Evolutionary conservation across 2,329 filamentous ascomycete genomes (phyloP).

Genomic region (Exophiala sp.): DNA sequence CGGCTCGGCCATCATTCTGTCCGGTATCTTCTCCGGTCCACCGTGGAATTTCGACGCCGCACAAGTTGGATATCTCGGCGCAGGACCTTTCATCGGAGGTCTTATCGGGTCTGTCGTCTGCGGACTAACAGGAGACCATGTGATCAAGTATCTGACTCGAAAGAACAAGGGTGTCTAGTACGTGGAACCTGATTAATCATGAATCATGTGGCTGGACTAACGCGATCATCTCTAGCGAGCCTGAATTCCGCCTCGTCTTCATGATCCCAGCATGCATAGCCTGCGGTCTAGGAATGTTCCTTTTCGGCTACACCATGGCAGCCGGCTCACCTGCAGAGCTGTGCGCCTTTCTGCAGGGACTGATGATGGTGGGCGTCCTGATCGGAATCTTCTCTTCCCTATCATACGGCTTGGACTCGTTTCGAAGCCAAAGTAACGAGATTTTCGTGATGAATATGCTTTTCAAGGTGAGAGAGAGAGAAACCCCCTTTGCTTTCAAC

Average conservation of each 20-base stretch:
- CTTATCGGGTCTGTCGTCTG: slow-evolving; percentile 37
- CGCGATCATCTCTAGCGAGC: slow-evolving; percentile 23
- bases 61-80: slow-evolving; percentile 29
- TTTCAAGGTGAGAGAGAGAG: slow-evolving; percentile 25
- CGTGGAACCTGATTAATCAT: slow-evolving; percentile 5
- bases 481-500: background rate
- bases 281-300: slow-evolving; percentile 30
- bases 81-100: slow-evolving; percentile 20
- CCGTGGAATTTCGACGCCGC: slow-evolving; percentile 32
- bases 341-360: slow-evolving; percentile 31
- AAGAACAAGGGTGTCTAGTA: slow-evolving; percentile 39
- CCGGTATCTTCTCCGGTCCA: slow-evolving; percentile 32
- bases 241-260: slow-evolving; percentile 31
- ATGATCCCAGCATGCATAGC: slow-evolving; percentile 24
- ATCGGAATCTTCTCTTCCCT: slow-evolving; percentile 29
- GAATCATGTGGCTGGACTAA: background rate
- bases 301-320: slow-evolving; percentile 28
- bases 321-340: slow-evolving; percentile 25
- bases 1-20: slow-evolving; percentile 29
- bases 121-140: slow-evolving; percentile 31
- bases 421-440: slow-evolving; percentile 30
- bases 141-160: slow-evolving; percentile 37
- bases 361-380: slow-evolving; percentile 31
- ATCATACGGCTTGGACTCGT: slow-evolving; percentile 30
- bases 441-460: slow-evolving; percentile 33